phyloP scores from a whole-genome alignment of 495 filamentous ascomycete species.

The Aspergillus sparsus region DNA sequence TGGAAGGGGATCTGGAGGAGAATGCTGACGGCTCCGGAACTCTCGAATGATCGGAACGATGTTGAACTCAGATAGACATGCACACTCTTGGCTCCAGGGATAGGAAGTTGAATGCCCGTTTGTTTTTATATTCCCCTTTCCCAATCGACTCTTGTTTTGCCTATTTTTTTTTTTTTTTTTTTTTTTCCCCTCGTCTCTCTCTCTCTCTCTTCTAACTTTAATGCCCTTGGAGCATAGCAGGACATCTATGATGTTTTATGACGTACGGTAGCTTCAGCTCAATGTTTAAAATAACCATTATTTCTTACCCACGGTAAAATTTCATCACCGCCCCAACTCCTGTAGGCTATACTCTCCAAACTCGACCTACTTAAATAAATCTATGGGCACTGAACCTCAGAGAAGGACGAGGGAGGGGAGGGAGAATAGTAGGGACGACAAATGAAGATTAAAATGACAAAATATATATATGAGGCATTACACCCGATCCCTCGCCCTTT shows the following conservation, averaged over 20 bases:
- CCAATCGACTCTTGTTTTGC: neutral
- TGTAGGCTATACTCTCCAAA: neutral
- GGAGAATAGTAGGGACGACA: too few species aligned
- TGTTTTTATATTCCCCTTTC: conserved; percentile 1
- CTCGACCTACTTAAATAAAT: too few species aligned
- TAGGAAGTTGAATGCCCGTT: neutral
- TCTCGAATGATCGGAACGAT: conserved; percentile 2
- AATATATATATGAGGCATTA: neutral
- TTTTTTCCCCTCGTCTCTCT: neutral
- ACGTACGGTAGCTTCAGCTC: conserved; percentile 7
- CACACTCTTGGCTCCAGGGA: neutral
- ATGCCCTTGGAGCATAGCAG: conserved; percentile 4
- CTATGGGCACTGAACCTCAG: too few species aligned
- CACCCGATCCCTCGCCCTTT: conserved; percentile 20
- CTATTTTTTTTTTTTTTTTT: neutral
- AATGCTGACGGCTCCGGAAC: conserved; percentile 28
- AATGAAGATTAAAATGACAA: neutral
- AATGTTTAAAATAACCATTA: conserved; percentile 2
- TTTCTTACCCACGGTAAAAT: conserved; percentile 3
- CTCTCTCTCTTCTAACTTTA: neutral
- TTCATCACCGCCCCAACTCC: neutral
- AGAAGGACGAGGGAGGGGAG: too few species aligned
- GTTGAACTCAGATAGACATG: conserved; percentile 8
- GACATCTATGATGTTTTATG: conserved; percentile 10
- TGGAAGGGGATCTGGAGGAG: conserved; percentile 65